Evolutionary conservation across 192 early-diverging fungal species (phyloP).

Genomic region (Coemansia javaensis): DNA sequence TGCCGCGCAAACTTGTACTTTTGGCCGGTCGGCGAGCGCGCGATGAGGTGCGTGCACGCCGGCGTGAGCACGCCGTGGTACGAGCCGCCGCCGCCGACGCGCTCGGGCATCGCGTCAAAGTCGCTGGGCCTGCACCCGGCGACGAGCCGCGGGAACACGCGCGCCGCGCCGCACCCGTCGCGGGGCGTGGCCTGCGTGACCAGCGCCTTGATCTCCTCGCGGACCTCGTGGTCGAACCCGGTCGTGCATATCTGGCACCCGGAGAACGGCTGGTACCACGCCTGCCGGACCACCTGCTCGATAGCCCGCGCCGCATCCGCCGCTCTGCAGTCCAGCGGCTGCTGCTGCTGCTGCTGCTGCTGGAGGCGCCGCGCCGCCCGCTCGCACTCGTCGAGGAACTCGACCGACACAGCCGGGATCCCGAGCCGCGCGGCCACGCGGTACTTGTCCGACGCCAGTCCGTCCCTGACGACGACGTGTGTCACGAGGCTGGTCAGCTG

Average conservation of each 20-base stretch:
- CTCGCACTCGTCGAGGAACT: constrained; percentile 43
- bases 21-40: constrained; percentile 16
- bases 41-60: constrained; percentile 47
- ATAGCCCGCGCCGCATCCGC: constrained; percentile 1
- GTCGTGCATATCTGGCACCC: constrained; percentile 42
- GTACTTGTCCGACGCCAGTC: constrained; percentile 32
- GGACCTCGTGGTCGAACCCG: constrained; percentile 26
- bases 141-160: neutral
- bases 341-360: neutral
- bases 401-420: constrained; percentile 34
- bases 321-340: neutral
- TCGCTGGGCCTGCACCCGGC: neutral
- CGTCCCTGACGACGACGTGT: constrained; percentile 29
- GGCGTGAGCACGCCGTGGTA: constrained; percentile 29
- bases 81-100: constrained; percentile 35
- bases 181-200: neutral
- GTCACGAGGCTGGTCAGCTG: constrained; percentile 43
- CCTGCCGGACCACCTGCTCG: constrained; percentile 11
- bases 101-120: neutral
- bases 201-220: constrained; percentile 30
- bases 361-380: constrained; percentile 13
- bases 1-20: constrained; percentile 45
- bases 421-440: constrained; percentile 29
- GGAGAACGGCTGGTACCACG: constrained; percentile 35
- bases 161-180: neutral